A percentile compares a stretch with the other conserved stretches of the same genome.
phyloP scores from a whole-genome alignment of 2,329 filamentous ascomycete genomes.

The Erysiphe pulchra region DNA sequence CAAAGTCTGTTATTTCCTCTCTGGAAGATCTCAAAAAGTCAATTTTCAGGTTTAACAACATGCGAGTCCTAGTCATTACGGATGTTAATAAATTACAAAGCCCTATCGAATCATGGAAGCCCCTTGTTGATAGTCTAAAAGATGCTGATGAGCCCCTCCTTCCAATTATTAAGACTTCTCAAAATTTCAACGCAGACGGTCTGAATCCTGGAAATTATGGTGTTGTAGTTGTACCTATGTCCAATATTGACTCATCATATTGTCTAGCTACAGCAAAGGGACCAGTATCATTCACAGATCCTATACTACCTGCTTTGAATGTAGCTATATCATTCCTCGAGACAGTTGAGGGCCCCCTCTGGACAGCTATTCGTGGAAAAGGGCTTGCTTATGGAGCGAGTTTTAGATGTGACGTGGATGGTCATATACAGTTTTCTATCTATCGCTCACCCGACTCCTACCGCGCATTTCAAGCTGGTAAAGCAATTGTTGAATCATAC shows the following conservation, averaged over 20 bases:
- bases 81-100: conserved; percentile 49
- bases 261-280: conserved; percentile 52
- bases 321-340: conserved; percentile 83
- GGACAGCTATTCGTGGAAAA: conserved; percentile 77
- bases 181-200: conserved; percentile 52
- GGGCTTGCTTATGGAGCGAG: conserved; percentile 76
- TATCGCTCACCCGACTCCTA: conserved; percentile 76
- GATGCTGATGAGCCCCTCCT: conserved; percentile 27
- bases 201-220: conserved; percentile 46
- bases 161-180: conserved; percentile 42
- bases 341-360: conserved; percentile 78
- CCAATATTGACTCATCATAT: conserved; percentile 79
- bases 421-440: conserved; percentile 59
- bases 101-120: conserved; percentile 59
- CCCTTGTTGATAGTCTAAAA: conserved; percentile 16
- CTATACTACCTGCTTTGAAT: conserved; percentile 56
- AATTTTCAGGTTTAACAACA: conserved; percentile 64
- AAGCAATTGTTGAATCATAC: conserved; percentile 48
- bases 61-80: conserved; percentile 63
- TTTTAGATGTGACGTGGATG: conserved; percentile 57
- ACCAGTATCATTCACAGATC: conserved; percentile 48
- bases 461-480: conserved; percentile 60
- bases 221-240: conserved; percentile 67
- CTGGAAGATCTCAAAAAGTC: conserved; percentile 51
- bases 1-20: conserved; percentile 46